Percentiles rank a stretch among this genome's conserved stretches.
Conservation (phyloP, 345 rosid genomes). For the Noccaea caerulescens region DNA sequence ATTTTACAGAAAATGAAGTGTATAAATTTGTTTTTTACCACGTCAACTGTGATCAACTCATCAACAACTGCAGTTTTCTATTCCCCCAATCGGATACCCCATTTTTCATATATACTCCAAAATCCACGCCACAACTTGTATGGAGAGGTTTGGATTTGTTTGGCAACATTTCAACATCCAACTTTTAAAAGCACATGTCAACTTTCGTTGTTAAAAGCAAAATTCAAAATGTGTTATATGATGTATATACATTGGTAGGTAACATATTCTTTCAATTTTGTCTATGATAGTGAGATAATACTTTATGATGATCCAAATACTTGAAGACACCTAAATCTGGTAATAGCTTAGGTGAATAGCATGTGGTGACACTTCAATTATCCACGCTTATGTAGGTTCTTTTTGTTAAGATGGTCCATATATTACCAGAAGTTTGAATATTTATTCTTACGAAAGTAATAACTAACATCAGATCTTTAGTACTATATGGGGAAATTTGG, state of each 20-base stretch:
- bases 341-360: conserved; percentile 44
- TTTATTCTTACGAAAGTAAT: neutral
- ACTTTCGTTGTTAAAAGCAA: conserved; percentile 25
- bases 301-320: conserved; percentile 34
- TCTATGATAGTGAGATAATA: conserved; percentile 27
- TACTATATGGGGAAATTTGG: neutral
- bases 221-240: conserved; percentile 5
- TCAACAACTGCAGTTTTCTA: neutral
- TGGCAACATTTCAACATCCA: conserved; percentile 40
- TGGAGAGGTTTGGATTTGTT: conserved; percentile 6
- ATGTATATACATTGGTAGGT: conserved; percentile 15
- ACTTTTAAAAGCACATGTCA: conserved; percentile 19
- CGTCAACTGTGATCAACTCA: neutral
- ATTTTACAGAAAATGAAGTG: neutral
- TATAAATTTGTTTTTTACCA: neutral
- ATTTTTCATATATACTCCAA: neutral
- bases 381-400: conserved; percentile 43
- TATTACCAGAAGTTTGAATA: conserved; percentile 21
- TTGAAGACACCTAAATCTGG: conserved; percentile 36
- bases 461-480: neutral
- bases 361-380: conserved; percentile 37
- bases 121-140: conserved; percentile 10
- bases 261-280: conserved; percentile 20
- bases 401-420: conserved; percentile 39
- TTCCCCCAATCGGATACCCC: neutral